Conservation (phyloP, 129 eudicot species). For the Tanacetum coccineum region DNA sequence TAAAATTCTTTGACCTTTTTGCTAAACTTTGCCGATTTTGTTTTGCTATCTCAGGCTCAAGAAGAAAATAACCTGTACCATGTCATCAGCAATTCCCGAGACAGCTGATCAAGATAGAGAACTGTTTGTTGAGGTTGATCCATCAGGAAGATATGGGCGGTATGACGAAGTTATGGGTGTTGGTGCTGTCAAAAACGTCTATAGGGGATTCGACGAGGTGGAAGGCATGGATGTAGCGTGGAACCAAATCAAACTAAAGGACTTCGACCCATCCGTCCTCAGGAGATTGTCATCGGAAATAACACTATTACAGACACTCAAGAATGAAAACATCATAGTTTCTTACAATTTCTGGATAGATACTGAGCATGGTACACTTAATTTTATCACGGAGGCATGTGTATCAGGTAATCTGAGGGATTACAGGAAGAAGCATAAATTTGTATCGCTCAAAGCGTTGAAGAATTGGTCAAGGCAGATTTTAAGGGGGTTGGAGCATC, state of each 20-base stretch:
- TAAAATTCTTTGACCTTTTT: background rate
- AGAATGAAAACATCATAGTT: conserved; percentile 61
- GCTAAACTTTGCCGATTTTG: background rate
- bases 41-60: background rate
- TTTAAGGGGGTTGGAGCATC: no score
- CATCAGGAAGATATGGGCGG: no score
- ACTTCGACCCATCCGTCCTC: conserved; percentile 55
- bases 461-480: no score
- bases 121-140: no score
- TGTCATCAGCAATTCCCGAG: conserved; percentile 43
- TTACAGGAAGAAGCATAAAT: no score
- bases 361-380: conserved; percentile 42
- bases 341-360: conserved; percentile 67
- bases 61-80: conserved; percentile 16
- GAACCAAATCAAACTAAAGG: conserved; percentile 61
- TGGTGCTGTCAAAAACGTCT: no score
- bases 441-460: no score
- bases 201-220: no score
- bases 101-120: conserved; percentile 50
- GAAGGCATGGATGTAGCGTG: no score
- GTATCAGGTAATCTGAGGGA: conserved; percentile 67
- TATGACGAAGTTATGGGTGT: no score
- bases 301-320: conserved; percentile 43
- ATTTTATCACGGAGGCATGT: conserved; percentile 72
- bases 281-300: conserved; percentile 49